Evolutionary conservation across 768 basidiomycete species (phyloP).

Genomic region (Brasilioporus rufonigricans): DNA sequence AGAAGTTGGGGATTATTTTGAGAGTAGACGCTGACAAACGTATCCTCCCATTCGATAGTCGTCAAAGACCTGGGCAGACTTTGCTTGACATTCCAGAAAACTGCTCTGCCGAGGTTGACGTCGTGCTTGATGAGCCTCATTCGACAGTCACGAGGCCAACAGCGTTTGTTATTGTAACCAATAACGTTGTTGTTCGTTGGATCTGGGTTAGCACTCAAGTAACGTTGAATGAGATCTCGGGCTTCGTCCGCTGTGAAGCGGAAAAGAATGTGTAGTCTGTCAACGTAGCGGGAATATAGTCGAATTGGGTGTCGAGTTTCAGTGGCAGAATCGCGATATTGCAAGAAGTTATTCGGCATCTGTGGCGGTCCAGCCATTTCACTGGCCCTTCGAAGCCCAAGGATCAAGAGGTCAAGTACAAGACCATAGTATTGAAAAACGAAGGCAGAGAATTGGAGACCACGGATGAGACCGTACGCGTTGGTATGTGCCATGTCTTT

Average conservation of each 20-base stretch:
- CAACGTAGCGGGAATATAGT: conserved; percentile 95
- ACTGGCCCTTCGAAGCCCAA: conserved; percentile 96
- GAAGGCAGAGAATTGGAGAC: conserved; percentile 97
- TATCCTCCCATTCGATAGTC: conserved; percentile 99
- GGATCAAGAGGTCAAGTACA: conserved; percentile 90
- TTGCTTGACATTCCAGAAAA: conserved; percentile 99
- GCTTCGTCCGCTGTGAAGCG: conserved; percentile 97
- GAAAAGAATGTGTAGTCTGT: conserved; percentile 93
- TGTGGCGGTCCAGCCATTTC: conserved; percentile 99
- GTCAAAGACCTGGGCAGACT: conserved; percentile 92
- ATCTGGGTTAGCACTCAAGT: conserved; percentile 95
- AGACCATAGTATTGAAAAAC: conserved; percentile 99
- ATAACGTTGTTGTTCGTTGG: conserved; percentile 99
- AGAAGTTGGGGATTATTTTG: conserved; percentile 96
- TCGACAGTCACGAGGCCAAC: conserved; percentile 98
- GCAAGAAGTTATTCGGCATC: conserved; percentile 97
- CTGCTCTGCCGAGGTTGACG: conserved; percentile 96
- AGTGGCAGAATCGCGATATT: conserved; percentile 91
- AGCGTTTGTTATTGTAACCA: conserved; percentile 98
- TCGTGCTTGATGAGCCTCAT: conserved; percentile 99
- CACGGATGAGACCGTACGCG: conserved; percentile 94
- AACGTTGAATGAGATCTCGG: conserved; percentile 95
- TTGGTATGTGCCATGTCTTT: conserved; percentile 99
- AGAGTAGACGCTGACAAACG: conserved; percentile 95
- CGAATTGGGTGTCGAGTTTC: conserved; percentile 98